phyloP scores from a whole-genome alignment of 176 grass and related monocot species.

The Ensete ventricosum region DNA sequence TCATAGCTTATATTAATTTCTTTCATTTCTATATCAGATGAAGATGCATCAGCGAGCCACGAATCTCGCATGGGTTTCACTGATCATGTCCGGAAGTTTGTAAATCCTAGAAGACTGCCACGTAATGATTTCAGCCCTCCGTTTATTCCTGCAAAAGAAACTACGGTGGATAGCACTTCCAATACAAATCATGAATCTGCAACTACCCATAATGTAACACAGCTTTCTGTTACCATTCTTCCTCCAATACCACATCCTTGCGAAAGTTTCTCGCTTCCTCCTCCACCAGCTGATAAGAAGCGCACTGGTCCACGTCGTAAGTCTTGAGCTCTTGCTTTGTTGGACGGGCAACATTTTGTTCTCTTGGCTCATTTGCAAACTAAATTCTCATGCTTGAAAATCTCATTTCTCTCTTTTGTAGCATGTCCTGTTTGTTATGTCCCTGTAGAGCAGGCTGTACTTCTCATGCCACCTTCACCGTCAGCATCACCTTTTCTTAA shows the following conservation, averaged over 20 bases:
- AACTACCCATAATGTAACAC: constrained; percentile 20
- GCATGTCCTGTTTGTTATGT: constrained; percentile 96
- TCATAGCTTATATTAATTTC: not conserved
- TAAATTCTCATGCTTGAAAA: constrained; percentile 19
- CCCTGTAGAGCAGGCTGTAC: constrained; percentile 65
- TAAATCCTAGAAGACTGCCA: constrained; percentile 44
- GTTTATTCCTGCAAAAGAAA: constrained; percentile 28
- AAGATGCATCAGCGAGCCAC: constrained; percentile 53
- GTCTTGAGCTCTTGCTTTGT: constrained; percentile 25
- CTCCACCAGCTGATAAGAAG: constrained; percentile 72
- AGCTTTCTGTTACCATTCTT: constrained; percentile 20
- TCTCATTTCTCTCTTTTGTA: constrained; percentile 38
- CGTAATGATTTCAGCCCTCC: constrained; percentile 34
- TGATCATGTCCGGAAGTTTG: constrained; percentile 41
- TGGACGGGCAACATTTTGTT: constrained; percentile 1
- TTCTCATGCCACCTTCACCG: constrained; percentile 46
- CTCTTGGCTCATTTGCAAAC: constrained; percentile 17
- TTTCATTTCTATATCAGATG: constrained; percentile 42
- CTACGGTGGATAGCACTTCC: constrained; percentile 23
- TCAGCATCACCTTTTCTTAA: constrained; percentile 64
- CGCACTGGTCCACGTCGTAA: constrained; percentile 94
- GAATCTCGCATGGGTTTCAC: constrained; percentile 46
- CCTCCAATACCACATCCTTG: constrained; percentile 54
- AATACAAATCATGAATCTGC: constrained; percentile 7
- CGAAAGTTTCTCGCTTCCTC: constrained; percentile 77